Evolutionary conservation across 257 asterid species (phyloP), one percentile per base, ranked within the genome.

Genomic region (Misopates orontium): DNA sequence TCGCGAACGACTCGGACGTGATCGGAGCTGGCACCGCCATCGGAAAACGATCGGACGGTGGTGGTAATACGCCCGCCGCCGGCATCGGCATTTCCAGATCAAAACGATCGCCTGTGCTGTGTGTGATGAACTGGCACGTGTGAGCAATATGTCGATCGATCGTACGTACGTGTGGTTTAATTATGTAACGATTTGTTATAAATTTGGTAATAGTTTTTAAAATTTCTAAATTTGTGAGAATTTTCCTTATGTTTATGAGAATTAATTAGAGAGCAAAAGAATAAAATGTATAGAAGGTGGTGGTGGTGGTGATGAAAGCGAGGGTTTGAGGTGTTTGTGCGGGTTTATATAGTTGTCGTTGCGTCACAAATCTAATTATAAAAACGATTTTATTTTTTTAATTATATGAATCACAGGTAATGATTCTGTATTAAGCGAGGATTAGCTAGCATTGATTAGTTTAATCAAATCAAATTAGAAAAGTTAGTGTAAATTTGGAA

Each of bases 21-120:
- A 19, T 19, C 44, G 64, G 64, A 60, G 75, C 67, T 24, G 77
- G n/a, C n/a, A n/a, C n/a, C n/a, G n/a, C n/a, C n/a, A n/a, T n/a
- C n/a, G n/a, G 69, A 42, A 64, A 31, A 60, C 84, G 88, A 83
- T 86, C 87, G 57, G 85, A 72, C 73, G 78, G 85, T 8, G 86
- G 82, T 13, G 84, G 62, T 56, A 79, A 77, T 18, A 69, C 71
- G 73, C 87, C 85, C 72, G 90, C 85, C 72, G 90, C 95, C 66
- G 82, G 78, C 86, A 91, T 86, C 94, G 98, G 90, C 98, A 91
- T 91, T 70, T 80, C 69, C 18, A 28, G 36, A 28, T 28, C 36
- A n/a, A n/a, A n/a, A n/a, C n/a, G 51, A 28, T 73, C 53, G 67
- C 50, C 74, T 54, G n/a, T n/a, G n/a, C n/a, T n/a, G n/a, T n/a